phyloP scores from a whole-genome alignment of 306 rosid genomes.

The Urtica urens region DNA sequence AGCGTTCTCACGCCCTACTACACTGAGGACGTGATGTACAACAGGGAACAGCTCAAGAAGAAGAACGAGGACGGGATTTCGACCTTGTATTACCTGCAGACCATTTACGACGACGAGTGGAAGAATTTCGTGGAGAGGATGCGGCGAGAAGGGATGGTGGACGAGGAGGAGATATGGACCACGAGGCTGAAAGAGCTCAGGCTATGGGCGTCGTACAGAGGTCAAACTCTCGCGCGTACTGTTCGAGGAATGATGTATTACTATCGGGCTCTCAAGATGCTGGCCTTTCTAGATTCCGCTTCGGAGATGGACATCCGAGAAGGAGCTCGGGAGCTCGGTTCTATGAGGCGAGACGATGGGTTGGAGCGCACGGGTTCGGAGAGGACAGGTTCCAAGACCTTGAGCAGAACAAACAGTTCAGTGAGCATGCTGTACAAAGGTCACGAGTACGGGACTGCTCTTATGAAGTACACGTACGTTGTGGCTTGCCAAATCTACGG shows the following conservation, averaged over 20 bases:
- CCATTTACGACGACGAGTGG: slow-evolving; percentile 90
- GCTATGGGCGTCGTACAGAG: slow-evolving; percentile 95
- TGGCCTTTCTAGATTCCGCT: slow-evolving; percentile 90
- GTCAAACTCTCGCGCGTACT: slow-evolving; percentile 83
- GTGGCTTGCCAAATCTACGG: slow-evolving; percentile 96
- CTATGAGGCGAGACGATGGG: slow-evolving; percentile 43
- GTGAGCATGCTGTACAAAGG: slow-evolving; percentile 65
- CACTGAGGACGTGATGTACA: slow-evolving; percentile 66
- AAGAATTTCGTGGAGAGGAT: slow-evolving; percentile 85
- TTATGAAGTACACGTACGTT: slow-evolving; percentile 89
- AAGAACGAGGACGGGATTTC: slow-evolving; percentile 96
- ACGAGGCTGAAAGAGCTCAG: slow-evolving; percentile 70
- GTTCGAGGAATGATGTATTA: slow-evolving; percentile 99
- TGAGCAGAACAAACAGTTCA: slow-evolving; percentile 59
- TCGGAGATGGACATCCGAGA: slow-evolving; percentile 89
- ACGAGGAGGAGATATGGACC: slow-evolving; percentile 70
- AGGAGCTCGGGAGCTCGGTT: slow-evolving; percentile 72
- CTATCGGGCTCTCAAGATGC: slow-evolving; percentile 85
- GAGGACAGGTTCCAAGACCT: slow-evolving; percentile 35
- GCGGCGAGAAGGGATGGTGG: slow-evolving; percentile 69
- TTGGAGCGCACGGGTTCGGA: slow-evolving; percentile 33
- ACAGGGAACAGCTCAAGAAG: slow-evolving; percentile 70
- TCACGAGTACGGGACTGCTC: slow-evolving; percentile 82
- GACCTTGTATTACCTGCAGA: slow-evolving; percentile 67
- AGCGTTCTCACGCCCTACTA: slow-evolving; percentile 93